A percentile compares a stretch with the other conserved stretches of the same genome.
Conservation (phyloP, 2,329 filamentous ascomycete genomes). For the Magnaporthiopsis incrustans region DNA sequence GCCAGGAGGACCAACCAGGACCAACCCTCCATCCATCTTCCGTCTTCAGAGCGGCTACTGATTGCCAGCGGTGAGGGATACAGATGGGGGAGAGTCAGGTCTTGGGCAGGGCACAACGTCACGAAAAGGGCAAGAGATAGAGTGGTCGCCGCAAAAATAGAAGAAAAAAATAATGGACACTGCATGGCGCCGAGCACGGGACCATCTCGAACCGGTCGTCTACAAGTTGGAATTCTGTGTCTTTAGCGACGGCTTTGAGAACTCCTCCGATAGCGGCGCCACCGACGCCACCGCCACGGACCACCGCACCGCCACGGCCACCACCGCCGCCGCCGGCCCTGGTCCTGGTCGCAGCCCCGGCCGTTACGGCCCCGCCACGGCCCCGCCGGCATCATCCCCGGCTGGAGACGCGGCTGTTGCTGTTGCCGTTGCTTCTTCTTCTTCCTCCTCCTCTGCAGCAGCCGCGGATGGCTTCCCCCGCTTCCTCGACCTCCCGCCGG, state of each 20-base stretch:
- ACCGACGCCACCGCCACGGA: background rate
- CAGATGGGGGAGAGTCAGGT: too few relatives aligned
- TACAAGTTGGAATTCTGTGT: slow-evolving; percentile 40
- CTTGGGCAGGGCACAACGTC: too few relatives aligned
- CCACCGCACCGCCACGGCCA: slow-evolving; percentile 5
- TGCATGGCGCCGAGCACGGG: too few relatives aligned
- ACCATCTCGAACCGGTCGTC: background rate
- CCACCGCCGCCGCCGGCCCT: slow-evolving; percentile 10
- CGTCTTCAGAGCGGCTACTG: too few relatives aligned
- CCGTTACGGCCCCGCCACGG: slow-evolving; percentile 17
- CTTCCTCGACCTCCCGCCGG: slow-evolving; percentile 24
- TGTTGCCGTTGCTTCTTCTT: too few relatives aligned
- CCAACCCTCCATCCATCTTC: too few relatives aligned
- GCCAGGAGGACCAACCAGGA: background rate
- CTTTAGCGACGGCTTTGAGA: slow-evolving; percentile 31
- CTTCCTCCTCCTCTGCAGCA: background rate
- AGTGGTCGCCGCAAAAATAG: too few relatives aligned
- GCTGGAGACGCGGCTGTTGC: background rate
- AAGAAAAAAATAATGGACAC: too few relatives aligned
- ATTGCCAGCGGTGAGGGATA: too few relatives aligned
- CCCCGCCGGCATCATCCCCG: slow-evolving; percentile 7
- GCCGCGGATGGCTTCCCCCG: slow-evolving; percentile 15
- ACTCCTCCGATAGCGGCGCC: background rate
- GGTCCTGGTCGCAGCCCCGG: slow-evolving; percentile 9
- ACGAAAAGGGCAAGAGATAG: too few relatives aligned